These are phyloP conservation scores for Aspergillus sergii DNA, from an alignment of 2,329 filamentous ascomycete species.

Conservation along the genomic window DNA sequence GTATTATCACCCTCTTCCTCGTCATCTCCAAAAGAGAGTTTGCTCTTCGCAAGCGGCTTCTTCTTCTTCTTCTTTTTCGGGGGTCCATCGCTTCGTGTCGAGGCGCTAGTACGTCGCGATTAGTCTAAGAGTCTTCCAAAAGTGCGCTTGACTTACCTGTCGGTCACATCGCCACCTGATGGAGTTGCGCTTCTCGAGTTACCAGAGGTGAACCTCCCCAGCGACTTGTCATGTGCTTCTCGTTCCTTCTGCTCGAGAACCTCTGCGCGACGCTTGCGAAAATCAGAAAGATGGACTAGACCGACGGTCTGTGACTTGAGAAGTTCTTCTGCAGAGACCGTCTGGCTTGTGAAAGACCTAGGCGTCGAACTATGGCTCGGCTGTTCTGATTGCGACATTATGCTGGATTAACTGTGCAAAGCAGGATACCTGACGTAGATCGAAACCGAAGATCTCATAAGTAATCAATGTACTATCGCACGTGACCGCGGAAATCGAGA, in stretches of 20 bases:
- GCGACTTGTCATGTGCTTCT: slow-evolving; percentile 68
- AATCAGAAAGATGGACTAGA: slow-evolving; percentile 87
- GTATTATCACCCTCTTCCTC: slow-evolving; percentile 62
- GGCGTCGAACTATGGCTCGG: slow-evolving; percentile 48
- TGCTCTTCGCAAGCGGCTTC: slow-evolving; percentile 60
- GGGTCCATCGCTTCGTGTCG: slow-evolving; percentile 48
- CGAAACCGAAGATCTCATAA: slow-evolving; percentile 5
- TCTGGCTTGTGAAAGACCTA: slow-evolving; percentile 70
- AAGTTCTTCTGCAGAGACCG: slow-evolving; percentile 75
- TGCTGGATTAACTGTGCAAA: neutral
- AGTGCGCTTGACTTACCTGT: slow-evolving; percentile 56
- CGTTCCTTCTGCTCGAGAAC: slow-evolving; percentile 89
- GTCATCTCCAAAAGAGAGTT: slow-evolving; percentile 67
- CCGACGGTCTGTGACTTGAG: slow-evolving; percentile 87
- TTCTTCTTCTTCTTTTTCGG: slow-evolving; percentile 62
- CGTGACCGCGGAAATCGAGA: slow-evolving; percentile 13
- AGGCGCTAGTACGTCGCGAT: slow-evolving; percentile 59
- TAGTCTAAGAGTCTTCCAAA: slow-evolving; percentile 41
- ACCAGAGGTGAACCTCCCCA: slow-evolving; percentile 46
- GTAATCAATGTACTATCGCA: slow-evolving; percentile 17
- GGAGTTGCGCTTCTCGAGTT: slow-evolving; percentile 57
- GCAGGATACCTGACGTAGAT: neutral
- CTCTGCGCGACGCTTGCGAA: slow-evolving; percentile 92
- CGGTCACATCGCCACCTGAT: slow-evolving; percentile 48
- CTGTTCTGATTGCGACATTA: slow-evolving; percentile 36